phyloP scores from a whole-genome alignment of 1,139 yeast genomes.

The Yamadazyma jaroonii region DNA sequence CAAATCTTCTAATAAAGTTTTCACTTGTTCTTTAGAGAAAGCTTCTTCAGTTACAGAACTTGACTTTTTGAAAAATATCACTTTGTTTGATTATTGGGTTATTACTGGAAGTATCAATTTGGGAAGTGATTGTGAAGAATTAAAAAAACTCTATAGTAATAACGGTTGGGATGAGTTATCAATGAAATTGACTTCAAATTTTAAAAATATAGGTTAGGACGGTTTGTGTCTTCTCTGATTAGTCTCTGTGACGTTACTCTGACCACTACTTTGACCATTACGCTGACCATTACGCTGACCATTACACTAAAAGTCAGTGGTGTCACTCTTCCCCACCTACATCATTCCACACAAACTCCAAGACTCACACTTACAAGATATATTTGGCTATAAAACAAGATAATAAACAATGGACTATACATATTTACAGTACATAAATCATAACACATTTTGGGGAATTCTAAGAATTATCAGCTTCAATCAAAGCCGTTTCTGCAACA shows the following conservation, averaged over 20 bases:
- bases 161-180: constrained; percentile 13
- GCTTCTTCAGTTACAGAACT: constrained; percentile 16
- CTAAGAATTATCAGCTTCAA: constrained; percentile 31
- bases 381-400: constrained; percentile 15
- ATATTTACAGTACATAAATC: constrained; percentile 11
- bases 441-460: background rate
- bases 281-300: too few relatives aligned
- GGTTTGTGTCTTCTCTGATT: too few relatives aligned
- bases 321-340: too few relatives aligned
- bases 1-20: background rate
- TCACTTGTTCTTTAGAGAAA: background rate
- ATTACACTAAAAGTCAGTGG: too few relatives aligned
- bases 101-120: constrained; percentile 11
- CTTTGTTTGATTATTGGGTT: constrained; percentile 28
- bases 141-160: constrained; percentile 20
- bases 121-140: constrained; percentile 19
- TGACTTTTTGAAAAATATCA: constrained; percentile 26
- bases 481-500: constrained; percentile 49
- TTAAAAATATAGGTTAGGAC: constrained; percentile 5
- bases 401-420: constrained; percentile 12
- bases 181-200: constrained; percentile 7
- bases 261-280: too few relatives aligned
- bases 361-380: background rate
- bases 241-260: too few relatives aligned
- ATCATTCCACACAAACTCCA: too few relatives aligned